Conservation (phyloP, 2,329 filamentous ascomycete species). For the Claviceps sp. region DNA sequence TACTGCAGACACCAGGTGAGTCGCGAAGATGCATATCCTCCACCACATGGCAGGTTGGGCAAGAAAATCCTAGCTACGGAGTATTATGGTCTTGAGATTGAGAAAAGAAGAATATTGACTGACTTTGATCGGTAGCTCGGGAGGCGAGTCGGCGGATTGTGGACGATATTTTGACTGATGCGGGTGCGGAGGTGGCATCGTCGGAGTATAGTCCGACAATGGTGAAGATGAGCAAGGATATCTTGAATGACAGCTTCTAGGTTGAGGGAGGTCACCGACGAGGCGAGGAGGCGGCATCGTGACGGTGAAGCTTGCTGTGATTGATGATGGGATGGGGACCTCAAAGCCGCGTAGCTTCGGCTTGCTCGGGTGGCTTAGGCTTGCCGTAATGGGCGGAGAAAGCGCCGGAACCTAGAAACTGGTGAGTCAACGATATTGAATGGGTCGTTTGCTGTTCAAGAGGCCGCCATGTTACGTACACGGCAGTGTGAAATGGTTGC, state of each 20-base stretch:
- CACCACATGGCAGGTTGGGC: background rate
- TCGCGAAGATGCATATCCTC: background rate
- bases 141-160: constrained; percentile 74
- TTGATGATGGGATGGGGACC: too few relatives aligned
- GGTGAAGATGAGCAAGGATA: constrained; percentile 50
- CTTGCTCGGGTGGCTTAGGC: too few relatives aligned
- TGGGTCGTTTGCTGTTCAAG: too few relatives aligned
- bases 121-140: constrained; percentile 36
- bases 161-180: constrained; percentile 64
- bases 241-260: constrained; percentile 49
- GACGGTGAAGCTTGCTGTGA: too few relatives aligned
- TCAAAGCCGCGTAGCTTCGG: too few relatives aligned
- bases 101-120: background rate
- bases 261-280: background rate
- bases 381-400: too few relatives aligned
- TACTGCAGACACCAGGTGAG: constrained; percentile 69
- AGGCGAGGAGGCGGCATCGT: too few relatives aligned
- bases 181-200: constrained; percentile 47
- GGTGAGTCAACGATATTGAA: too few relatives aligned
- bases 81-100: background rate
- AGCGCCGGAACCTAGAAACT: too few relatives aligned
- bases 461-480: too few relatives aligned
- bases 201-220: constrained; percentile 50
- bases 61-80: background rate
- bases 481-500: too few relatives aligned